Conservation (phyloP, 805 yeast genomes). For the Candida krabiensis region DNA sequence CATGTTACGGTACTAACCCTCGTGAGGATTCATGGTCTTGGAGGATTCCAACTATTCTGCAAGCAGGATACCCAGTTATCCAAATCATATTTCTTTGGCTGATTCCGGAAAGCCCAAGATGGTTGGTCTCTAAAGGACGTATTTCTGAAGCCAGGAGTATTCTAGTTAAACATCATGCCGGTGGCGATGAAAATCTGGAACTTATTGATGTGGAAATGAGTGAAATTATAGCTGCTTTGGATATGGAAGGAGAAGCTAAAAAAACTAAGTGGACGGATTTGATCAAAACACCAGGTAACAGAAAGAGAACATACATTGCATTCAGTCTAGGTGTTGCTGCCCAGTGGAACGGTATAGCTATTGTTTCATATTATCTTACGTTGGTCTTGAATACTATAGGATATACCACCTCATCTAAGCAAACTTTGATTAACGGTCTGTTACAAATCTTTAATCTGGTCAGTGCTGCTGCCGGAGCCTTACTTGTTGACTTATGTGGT, state of each 20-base stretch:
- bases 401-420: conserved; percentile 44
- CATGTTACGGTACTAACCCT: conserved; percentile 41
- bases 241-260: conserved; percentile 35
- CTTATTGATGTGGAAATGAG: conserved; percentile 37
- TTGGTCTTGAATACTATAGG: conserved; percentile 54
- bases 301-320: conserved; percentile 38
- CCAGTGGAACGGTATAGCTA: conserved; percentile 47
- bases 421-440: conserved; percentile 52
- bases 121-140: conserved; percentile 36
- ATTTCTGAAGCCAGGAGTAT: conserved; percentile 36
- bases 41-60: conserved; percentile 56
- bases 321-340: conserved; percentile 32
- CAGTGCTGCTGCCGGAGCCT: conserved; percentile 31
- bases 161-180: conserved; percentile 39
- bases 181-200: conserved; percentile 31
- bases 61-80: conserved; percentile 46
- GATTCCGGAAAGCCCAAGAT: conserved; percentile 49
- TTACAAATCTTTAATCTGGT: conserved; percentile 48
- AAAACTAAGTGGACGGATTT: conserved; percentile 37
- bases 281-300: conserved; percentile 34
- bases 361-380: conserved; percentile 45
- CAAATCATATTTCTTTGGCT: conserved; percentile 37
- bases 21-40: conserved; percentile 41
- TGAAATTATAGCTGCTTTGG: conserved; percentile 38
- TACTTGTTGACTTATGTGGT: conserved; percentile 32